Evolutionary conservation across 1,139 yeast species (phyloP).

Genomic region (Yamadazyma atlantica): DNA sequence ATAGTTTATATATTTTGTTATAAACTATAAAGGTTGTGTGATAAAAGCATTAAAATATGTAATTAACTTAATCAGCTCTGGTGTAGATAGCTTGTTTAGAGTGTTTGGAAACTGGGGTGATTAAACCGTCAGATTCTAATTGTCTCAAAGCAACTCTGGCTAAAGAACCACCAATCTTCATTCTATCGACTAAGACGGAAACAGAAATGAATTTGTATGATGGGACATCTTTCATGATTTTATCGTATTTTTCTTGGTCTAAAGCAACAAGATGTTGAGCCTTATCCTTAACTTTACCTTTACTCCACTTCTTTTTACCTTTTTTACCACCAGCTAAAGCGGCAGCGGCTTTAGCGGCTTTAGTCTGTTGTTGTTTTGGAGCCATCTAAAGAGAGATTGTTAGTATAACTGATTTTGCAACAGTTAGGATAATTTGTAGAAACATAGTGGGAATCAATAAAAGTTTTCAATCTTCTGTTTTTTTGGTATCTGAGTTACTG

Average conservation of each 20-base stretch:
- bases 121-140: slow-evolving; percentile 93
- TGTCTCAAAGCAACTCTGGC: slow-evolving; percentile 98
- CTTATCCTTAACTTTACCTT: slow-evolving; percentile 99
- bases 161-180: slow-evolving; percentile 98
- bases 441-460: too few species aligned
- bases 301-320: slow-evolving; percentile 99
- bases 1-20: slow-evolving; percentile 8
- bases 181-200: slow-evolving; percentile 97
- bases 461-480: too few species aligned
- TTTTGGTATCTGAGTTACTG: too few species aligned
- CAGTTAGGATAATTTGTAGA: too few species aligned
- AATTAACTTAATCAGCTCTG: slow-evolving; percentile 52
- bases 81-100: slow-evolving; percentile 96
- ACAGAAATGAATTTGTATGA: slow-evolving; percentile 98
- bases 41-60: slow-evolving; percentile 8
- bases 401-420: too few species aligned
- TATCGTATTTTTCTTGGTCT: slow-evolving; percentile 98
- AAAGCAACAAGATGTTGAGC: slow-evolving; percentile 97
- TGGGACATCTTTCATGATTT: slow-evolving; percentile 99
- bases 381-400: slow-evolving; percentile 78
- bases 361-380: slow-evolving; percentile 98
- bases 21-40: slow-evolving; percentile 1
- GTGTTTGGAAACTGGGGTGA: slow-evolving; percentile 93
- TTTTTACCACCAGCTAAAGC: slow-evolving; percentile 99
- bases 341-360: slow-evolving; percentile 99